These are phyloP conservation scores for Juncus inflexus DNA, from an alignment of 176 grass and related monocot genomes.

Conservation along the genomic window DNA sequence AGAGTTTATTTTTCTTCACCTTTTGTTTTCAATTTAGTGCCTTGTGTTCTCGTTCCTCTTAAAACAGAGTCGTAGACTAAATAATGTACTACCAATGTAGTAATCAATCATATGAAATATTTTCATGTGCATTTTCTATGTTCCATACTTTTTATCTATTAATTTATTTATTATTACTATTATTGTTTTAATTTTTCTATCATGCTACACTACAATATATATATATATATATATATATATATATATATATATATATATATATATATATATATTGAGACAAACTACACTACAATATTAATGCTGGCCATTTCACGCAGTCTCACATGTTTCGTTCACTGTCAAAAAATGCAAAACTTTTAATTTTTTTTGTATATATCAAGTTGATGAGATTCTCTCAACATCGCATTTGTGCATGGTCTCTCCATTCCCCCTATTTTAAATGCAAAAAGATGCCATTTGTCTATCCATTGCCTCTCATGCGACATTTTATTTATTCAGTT, in stretches of 20 bases:
- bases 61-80: not conserved
- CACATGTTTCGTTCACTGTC: slow-evolving; percentile 27
- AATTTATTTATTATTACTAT: too few relatives aligned
- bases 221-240: too few relatives aligned
- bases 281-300: not conserved
- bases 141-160: too few relatives aligned
- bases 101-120: too few relatives aligned
- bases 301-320: not conserved
- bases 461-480: slow-evolving; percentile 27
- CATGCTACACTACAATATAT: slow-evolving; percentile 15
- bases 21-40: too few relatives aligned
- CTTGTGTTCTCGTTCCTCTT: not conserved
- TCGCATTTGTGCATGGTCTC: slow-evolving; percentile 45
- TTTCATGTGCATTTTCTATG: too few relatives aligned
- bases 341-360: slow-evolving; percentile 4
- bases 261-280: too few relatives aligned
- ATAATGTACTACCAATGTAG: not conserved
- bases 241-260: too few relatives aligned
- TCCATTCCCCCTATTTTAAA: slow-evolving; percentile 36
- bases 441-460: slow-evolving; percentile 38
- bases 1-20: too few relatives aligned
- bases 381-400: slow-evolving; percentile 29
- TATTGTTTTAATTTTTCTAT: slow-evolving; percentile 8
- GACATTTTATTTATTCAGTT: not conserved
- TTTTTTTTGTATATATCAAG: slow-evolving; percentile 18